Percentiles rank a stretch among this genome's conserved stretches.
These are phyloP conservation scores for Sporothrix mexicana DNA, from an alignment of 2,329 filamentous ascomycete genomes.

Conservation along the genomic window DNA sequence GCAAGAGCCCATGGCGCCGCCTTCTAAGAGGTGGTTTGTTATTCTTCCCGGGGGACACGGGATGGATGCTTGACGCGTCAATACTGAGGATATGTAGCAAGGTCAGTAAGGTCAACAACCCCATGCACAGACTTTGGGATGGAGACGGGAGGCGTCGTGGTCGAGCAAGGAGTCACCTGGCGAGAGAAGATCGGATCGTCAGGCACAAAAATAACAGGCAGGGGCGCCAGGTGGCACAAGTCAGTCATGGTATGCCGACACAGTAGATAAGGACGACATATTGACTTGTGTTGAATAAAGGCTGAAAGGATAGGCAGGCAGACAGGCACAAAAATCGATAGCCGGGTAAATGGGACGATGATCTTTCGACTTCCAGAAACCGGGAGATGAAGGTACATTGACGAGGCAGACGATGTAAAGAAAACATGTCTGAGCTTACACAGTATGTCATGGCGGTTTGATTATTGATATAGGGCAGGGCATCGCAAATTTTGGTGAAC, in stretches of 20 bases:
- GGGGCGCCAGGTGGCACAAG: background rate
- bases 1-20: conserved; percentile 3
- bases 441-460: background rate
- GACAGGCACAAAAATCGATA: background rate
- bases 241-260: background rate
- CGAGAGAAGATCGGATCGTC: conserved; percentile 18
- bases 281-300: too few species aligned
- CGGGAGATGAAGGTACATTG: too few species aligned
- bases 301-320: background rate
- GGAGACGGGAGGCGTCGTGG: background rate
- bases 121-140: background rate
- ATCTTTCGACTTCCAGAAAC: background rate
- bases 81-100: background rate
- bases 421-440: background rate
- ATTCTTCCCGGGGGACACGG: conserved; percentile 6
- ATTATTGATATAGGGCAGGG: background rate
- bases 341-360: conserved; percentile 14
- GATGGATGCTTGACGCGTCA: conserved; percentile 21
- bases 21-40: conserved; percentile 5
- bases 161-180: conserved; percentile 21
- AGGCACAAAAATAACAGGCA: background rate
- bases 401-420: too few species aligned
- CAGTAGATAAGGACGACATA: too few species aligned
- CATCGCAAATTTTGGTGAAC: too few species aligned
- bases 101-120: background rate